Base-by-base conservation (phyloP, 805 yeast genomes). In the Nakazawaea populi region DNA sequence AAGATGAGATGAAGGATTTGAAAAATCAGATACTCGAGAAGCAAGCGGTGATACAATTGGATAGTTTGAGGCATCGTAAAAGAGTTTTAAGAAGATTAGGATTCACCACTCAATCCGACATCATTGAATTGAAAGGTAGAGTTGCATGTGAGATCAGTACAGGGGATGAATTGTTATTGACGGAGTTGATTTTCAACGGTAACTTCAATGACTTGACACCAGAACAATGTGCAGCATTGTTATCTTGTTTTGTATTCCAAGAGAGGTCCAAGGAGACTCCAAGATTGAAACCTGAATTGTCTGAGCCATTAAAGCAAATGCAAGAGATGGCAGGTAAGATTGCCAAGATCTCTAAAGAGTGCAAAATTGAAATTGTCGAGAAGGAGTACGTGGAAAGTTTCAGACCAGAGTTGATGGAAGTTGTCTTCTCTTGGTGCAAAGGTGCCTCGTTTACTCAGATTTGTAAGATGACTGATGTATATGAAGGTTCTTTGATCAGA, bases 381-480 rank as follows among this genome's bases (percentile, higher is more conserved):
- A 89, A 89, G 61, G 98, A 91, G 52, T 94, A 94, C 63, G 86
- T 94, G 40, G 96, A 90, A 64, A 77, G 86, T 30, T 95, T 94
- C 73, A 83, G 96, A 69, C 85, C 90, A 18, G 96, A 94, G 64
- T 75, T 94, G 54, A 92, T 94, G 98, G 98, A 91, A 65, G 97
- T 94, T 47, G 97, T 94, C 1, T 89, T 73, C 67, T 87, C 92
- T 45, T 94, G 99, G 99, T 89, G 97, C 67, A 85, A 86, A 64
- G 98, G 98, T 18, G 97, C 96, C 6, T 74, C 94, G 0, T 94
- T 94, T 68, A 92, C 97, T 0, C 97, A 92, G 65, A 92, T 94
- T 55, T 92, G 98, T 72, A 92, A 92, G 68, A 90, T 94, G 97
- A 94, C 99, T 0, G 99, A 94, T 64, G 98, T 94, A 42, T 94